Evolutionary conservation across 139 green algal species (phyloP), one percentile per base, ranked within the genome.

Genomic region (Chlamydomonas sp.): DNA sequence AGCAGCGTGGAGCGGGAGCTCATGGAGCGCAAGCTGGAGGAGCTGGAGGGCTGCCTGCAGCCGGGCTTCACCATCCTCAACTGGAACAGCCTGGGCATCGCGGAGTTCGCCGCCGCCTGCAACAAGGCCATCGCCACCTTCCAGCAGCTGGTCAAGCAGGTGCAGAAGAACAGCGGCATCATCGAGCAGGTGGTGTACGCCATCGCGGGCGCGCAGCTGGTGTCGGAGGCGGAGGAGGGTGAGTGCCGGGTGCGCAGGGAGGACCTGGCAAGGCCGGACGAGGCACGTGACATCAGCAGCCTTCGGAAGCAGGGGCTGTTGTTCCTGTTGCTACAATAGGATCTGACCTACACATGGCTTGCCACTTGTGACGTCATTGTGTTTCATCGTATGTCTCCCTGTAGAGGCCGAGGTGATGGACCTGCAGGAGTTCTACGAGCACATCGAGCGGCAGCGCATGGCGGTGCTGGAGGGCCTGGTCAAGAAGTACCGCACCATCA

Each of bases 1-100:
- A 92, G 80, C 18, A 66, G 83, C 16, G 90, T 96, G n/a, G 95
- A 98, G 91, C 85, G 85, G 6, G 85, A 92, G 74, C 92, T 99
- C 71, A 92, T 99, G 90, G 78, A 78, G 2, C 83, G 91, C 59
- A 93, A 94, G 71, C 91, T 98, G 64, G 76, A 88, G 60, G 78
- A 93, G 78, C 95, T 99, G 77, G 91, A 97, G 82, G 17, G 72
- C 5, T 91, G 81, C 62, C 91, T 99, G 79, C 87, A 96, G 49
- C 94, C 96, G 5, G 97, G 96, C 80, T 96, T 98, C 85, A 89
- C 86, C 15, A 94, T 93, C 69, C 93, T 98, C 15, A 98, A 98
- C 93, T 99, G 97, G 97, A 98, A 97, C 91, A 96, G 92, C 62
- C 93, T 98, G 49, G 95, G 94, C 91, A 98, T 99, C 73, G 87